These are phyloP conservation scores for Candida broadrunensis DNA, from an alignment of 805 yeast genomes.

Conservation along the genomic window DNA sequence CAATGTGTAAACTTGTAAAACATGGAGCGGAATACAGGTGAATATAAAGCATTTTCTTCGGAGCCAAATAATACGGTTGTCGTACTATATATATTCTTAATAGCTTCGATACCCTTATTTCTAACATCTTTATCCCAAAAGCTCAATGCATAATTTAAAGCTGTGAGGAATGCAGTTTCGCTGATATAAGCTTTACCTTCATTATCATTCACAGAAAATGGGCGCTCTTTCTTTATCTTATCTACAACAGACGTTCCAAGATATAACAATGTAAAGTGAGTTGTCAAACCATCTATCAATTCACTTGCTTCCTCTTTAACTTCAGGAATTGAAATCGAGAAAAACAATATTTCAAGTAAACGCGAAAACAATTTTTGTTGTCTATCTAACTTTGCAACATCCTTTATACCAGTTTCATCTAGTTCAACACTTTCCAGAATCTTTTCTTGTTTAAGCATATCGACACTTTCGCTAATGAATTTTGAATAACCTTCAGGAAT, in stretches of 20 bases:
- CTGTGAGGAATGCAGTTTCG: conserved; percentile 68
- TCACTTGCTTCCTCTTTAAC: conserved; percentile 62
- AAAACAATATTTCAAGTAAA: conserved; percentile 69
- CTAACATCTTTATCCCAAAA: conserved; percentile 71
- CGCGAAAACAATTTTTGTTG: conserved; percentile 66
- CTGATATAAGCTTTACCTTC: conserved; percentile 73
- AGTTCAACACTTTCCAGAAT: conserved; percentile 29
- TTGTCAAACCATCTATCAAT: conserved; percentile 64
- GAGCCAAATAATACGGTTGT: conserved; percentile 67
- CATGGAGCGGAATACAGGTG: conserved; percentile 73
- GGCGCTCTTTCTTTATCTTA: conserved; percentile 61
- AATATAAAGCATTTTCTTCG: conserved; percentile 60
- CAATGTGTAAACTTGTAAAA: conserved; percentile 83
- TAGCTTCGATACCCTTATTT: conserved; percentile 64
- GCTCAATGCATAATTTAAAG: conserved; percentile 76
- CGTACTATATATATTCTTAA: conserved; percentile 58
- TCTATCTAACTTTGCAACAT: conserved; percentile 47
- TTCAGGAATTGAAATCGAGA: conserved; percentile 72
- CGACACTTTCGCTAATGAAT: conserved; percentile 49
- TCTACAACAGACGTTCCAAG: conserved; percentile 71
- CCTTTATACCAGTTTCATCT: conserved; percentile 43
- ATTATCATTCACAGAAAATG: conserved; percentile 71
- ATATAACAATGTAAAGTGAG: conserved; percentile 76
- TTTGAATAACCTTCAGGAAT: conserved; percentile 43
- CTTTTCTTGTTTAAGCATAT: conserved; percentile 39